These are phyloP conservation scores for Saccharomyces hybrid DNA, from an alignment of 1,139 yeast species.

Conservation along the genomic window DNA sequence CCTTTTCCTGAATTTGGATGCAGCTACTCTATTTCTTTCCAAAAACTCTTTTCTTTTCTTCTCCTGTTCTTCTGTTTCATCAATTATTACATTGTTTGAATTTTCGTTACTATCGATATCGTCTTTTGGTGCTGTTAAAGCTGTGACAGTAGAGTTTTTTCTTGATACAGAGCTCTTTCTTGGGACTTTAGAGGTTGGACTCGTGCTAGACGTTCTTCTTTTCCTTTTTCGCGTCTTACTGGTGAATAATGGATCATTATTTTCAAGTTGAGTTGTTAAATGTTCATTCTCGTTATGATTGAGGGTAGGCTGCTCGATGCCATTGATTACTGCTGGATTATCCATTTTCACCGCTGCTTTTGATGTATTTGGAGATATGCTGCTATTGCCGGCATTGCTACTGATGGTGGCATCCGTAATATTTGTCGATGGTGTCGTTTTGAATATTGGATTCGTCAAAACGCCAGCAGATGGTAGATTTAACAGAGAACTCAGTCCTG, in stretches of 20 bases:
- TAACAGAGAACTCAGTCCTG: slow-evolving; percentile 38
- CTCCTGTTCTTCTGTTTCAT: slow-evolving; percentile 36
- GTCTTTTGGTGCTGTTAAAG: slow-evolving; percentile 1
- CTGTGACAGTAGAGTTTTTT: not conserved
- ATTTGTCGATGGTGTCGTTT: slow-evolving; percentile 28
- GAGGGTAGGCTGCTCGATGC: not conserved
- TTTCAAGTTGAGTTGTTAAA: not conserved
- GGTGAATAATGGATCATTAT: not conserved
- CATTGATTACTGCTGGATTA: not conserved
- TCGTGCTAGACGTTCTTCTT: slow-evolving; percentile 9
- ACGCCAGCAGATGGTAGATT: not conserved
- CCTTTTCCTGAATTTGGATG: slow-evolving; percentile 89
- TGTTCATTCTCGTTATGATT: not conserved
- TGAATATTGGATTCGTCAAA: not conserved
- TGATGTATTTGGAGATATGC: not conserved
- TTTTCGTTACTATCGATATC: slow-evolving; percentile 8
- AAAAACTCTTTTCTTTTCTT: slow-evolving; percentile 76
- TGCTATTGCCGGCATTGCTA: not conserved
- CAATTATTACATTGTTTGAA: slow-evolving; percentile 11
- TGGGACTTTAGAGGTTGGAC: slow-evolving; percentile 4
- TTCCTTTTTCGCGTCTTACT: not conserved
- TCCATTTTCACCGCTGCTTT: not conserved
- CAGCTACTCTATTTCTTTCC: slow-evolving; percentile 91
- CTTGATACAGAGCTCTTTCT: not conserved
- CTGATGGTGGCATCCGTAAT: slow-evolving; percentile 19